A percentile compares a stretch with the other conserved stretches of the same genome.
These are phyloP conservation scores for Pseudomassariella vexata DNA, from an alignment of 2,329 filamentous ascomycete species.

Conservation along the genomic window DNA sequence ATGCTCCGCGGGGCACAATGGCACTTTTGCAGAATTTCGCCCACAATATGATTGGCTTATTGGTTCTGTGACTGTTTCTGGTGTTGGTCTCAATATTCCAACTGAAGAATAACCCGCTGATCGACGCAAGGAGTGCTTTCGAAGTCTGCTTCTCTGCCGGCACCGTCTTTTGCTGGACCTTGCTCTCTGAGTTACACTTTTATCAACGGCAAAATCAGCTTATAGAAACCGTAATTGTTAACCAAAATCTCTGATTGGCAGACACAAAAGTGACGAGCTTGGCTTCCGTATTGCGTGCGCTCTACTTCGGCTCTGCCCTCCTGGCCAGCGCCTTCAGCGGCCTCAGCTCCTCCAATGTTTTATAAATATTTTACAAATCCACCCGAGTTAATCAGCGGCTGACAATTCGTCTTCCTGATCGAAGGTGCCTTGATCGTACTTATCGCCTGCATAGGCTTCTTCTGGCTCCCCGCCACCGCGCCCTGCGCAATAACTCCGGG, in stretches of 20 bases:
- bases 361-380: too few relatives aligned
- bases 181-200: background rate
- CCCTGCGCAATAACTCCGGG: slow-evolving; percentile 38
- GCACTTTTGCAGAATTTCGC: slow-evolving; percentile 42
- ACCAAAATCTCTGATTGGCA: slow-evolving; percentile 12
- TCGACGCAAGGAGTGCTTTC: slow-evolving; percentile 10
- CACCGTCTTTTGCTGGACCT: slow-evolving; percentile 42
- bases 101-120: too few relatives aligned
- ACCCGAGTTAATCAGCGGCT: too few relatives aligned
- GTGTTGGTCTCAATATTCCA: slow-evolving; percentile 17
- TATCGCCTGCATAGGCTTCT: slow-evolving; percentile 1
- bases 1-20: slow-evolving; percentile 44
- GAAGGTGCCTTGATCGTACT: slow-evolving; percentile 12
- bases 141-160: slow-evolving; percentile 52
- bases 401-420: slow-evolving; percentile 22
- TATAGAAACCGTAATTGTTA: slow-evolving; percentile 11
- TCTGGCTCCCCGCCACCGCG: slow-evolving; percentile 34
- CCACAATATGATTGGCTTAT: slow-evolving; percentile 39
- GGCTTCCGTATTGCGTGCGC: slow-evolving; percentile 11
- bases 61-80: slow-evolving; percentile 44
- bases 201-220: slow-evolving; percentile 9
- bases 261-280: slow-evolving; percentile 14
- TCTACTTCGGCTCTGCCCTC: slow-evolving; percentile 6
- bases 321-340: slow-evolving; percentile 18
- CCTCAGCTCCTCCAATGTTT: slow-evolving; percentile 19